Evolutionary conservation across 768 basidiomycete species (phyloP).

Genomic region (Cystofilobasidium macerans): DNA sequence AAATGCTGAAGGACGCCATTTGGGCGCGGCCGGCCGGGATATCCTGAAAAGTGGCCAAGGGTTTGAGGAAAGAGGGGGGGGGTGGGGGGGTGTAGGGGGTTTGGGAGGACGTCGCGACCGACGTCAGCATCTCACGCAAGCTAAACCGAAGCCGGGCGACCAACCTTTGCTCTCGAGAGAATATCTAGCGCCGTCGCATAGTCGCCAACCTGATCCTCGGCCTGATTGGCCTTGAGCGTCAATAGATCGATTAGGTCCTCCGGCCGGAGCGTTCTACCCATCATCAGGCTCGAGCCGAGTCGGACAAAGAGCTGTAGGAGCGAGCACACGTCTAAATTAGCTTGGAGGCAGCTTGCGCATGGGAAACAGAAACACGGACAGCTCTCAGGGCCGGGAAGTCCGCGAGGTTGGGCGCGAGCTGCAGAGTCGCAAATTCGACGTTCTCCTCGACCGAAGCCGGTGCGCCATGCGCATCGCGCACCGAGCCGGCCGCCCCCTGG

Average conservation of each 20-base stretch:
- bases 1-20: conserved; percentile 62
- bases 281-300: conserved; percentile 55
- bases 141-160: conserved; percentile 48
- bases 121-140: not conserved
- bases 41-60: conserved; percentile 43
- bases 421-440: conserved; percentile 33
- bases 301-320: conserved; percentile 56
- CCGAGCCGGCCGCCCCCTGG: conserved; percentile 34
- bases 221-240: conserved; percentile 67
- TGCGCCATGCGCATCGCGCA: not conserved
- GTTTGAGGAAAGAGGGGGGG: too few species aligned
- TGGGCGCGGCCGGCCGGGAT: conserved; percentile 58
- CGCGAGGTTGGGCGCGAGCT: conserved; percentile 44
- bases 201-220: conserved; percentile 49
- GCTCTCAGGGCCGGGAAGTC: conserved; percentile 48
- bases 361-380: conserved; percentile 36
- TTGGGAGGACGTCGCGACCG: too few species aligned
- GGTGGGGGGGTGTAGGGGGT: too few species aligned
- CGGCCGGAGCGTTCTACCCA: conserved; percentile 59
- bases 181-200: conserved; percentile 37
- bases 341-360: not conserved
- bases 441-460: conserved; percentile 24
- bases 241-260: conserved; percentile 76
- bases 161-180: conserved; percentile 42
- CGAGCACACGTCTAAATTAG: not conserved